Conservation (phyloP, 2,329 filamentous ascomycete genomes). For the Zalaria obscura region DNA sequence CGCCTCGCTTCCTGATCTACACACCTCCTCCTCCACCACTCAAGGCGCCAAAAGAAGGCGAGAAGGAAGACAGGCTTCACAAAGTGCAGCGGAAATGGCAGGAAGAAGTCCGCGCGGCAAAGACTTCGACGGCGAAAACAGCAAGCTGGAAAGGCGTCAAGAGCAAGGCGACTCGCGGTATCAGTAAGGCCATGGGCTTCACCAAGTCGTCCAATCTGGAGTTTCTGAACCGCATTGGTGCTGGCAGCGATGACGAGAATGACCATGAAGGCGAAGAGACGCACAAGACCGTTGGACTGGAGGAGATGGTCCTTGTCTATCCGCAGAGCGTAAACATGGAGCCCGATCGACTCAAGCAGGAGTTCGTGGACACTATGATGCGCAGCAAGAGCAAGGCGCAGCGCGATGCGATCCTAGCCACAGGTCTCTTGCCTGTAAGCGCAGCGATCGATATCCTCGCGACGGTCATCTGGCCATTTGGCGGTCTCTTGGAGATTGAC, state of each 20-base stretch:
- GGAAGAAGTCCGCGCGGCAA: constrained; percentile 29
- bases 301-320: constrained; percentile 28
- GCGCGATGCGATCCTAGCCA: constrained; percentile 27
- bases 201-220: constrained; percentile 29
- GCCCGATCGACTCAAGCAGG: constrained; percentile 21
- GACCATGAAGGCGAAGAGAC: constrained; percentile 15
- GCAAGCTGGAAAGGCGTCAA: constrained; percentile 29
- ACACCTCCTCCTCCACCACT: constrained; percentile 30
- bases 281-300: constrained; percentile 21
- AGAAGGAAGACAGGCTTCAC: constrained; percentile 27
- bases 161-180: constrained; percentile 24
- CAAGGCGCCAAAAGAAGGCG: constrained; percentile 23
- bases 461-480: constrained; percentile 22
- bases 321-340: constrained; percentile 17
- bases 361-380: constrained; percentile 28
- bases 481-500: constrained; percentile 21
- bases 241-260: constrained; percentile 7
- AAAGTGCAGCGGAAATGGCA: constrained; percentile 32
- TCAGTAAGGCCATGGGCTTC: constrained; percentile 25
- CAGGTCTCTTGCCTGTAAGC: constrained; percentile 24
- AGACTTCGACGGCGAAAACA: constrained; percentile 24
- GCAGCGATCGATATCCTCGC: constrained; percentile 19
- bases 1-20: constrained; percentile 29
- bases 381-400: constrained; percentile 27
- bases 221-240: constrained; percentile 27